These are phyloP conservation scores for Komagataella kurtzmanii DNA, from an alignment of 805 yeast genomes.

Conservation along the genomic window DNA sequence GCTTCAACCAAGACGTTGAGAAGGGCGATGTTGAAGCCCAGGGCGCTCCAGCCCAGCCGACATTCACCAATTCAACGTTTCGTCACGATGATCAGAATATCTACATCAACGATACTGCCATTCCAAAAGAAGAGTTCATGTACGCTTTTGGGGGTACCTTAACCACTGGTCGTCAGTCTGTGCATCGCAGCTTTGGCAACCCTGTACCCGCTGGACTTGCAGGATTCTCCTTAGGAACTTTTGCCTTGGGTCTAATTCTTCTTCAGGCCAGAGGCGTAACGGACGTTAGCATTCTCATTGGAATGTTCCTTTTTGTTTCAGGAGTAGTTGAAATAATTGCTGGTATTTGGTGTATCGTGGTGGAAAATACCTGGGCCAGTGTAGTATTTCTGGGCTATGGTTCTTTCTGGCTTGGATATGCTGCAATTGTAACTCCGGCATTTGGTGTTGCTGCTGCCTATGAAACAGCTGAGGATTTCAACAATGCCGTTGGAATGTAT, in stretches of 20 bases:
- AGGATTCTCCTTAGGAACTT: slow-evolving; percentile 31
- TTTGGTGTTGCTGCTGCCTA: slow-evolving; percentile 26
- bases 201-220: slow-evolving; percentile 43
- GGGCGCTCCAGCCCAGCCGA: background rate
- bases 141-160: slow-evolving; percentile 52
- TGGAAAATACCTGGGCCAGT: slow-evolving; percentile 44
- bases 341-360: slow-evolving; percentile 35
- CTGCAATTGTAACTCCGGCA: slow-evolving; percentile 24
- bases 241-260: slow-evolving; percentile 31
- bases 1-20: background rate
- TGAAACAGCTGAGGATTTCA: slow-evolving; percentile 17
- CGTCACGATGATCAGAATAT: slow-evolving; percentile 29
- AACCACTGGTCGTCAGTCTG: slow-evolving; percentile 23
- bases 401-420: slow-evolving; percentile 39
- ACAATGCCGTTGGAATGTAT: slow-evolving; percentile 33
- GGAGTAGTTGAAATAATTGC: slow-evolving; percentile 35
- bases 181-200: slow-evolving; percentile 22
- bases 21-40: background rate
- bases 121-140: slow-evolving; percentile 40
- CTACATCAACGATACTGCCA: slow-evolving; percentile 25
- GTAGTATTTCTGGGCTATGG: slow-evolving; percentile 40
- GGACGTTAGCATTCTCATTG: slow-evolving; percentile 27
- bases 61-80: slow-evolving; percentile 6
- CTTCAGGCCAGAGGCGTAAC: slow-evolving; percentile 31
- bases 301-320: slow-evolving; percentile 33